Evolutionary conservation across 441 rosid species (phyloP), one percentile per base, ranked within the genome.

Genomic region (Gossypium schwendimanii): DNA sequence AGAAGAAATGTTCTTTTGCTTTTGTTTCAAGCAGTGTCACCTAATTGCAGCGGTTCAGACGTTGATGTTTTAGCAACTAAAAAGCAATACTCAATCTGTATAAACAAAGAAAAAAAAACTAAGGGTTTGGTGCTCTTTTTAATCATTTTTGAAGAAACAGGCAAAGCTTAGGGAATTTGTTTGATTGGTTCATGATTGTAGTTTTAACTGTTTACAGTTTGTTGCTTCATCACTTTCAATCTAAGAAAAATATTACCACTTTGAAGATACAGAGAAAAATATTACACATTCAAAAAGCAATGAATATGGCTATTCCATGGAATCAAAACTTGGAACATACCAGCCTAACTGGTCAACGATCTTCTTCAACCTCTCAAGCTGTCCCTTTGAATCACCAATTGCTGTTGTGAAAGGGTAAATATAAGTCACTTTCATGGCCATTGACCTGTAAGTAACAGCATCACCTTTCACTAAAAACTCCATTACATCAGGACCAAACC

Each of bases 391-490:
- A 74, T 94, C 95, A 31, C 97, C 97, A 4, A 91, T 82, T 23
- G 97, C 94, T 50, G 98, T 90, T 2, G 96, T 88, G 81, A 94
- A 94, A 0, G 98, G 98, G 76, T 94, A 94, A 11, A 94, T 82
- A 83, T 86, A 91, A 6, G 96, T 91, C 7, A 89, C 95, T 73
- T 89, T 91, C 49, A 85, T 83, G 59, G 97, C 95, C 97, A 88
- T 88, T 10, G 74, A 75, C 78, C 98, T 86, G 28, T 87, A 91
- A 60, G 88, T 78, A 76, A 86, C 95, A 76, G 84, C 94, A 71
- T 90, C 97, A 70, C 88, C 86, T 76, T 82, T 90, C 71, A 91
- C 90, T 85, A 90, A 62, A 79, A 91, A 91, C 86, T 94, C 96
- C 61, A 91, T 54, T 47, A 93, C 85, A 64, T 93, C 97, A 70